A percentile compares a stretch with the other conserved stretches of the same genome.
These are phyloP conservation scores for Cardiospermum halicacabum DNA, from an alignment of 345 rosid species.

Conservation along the genomic window DNA sequence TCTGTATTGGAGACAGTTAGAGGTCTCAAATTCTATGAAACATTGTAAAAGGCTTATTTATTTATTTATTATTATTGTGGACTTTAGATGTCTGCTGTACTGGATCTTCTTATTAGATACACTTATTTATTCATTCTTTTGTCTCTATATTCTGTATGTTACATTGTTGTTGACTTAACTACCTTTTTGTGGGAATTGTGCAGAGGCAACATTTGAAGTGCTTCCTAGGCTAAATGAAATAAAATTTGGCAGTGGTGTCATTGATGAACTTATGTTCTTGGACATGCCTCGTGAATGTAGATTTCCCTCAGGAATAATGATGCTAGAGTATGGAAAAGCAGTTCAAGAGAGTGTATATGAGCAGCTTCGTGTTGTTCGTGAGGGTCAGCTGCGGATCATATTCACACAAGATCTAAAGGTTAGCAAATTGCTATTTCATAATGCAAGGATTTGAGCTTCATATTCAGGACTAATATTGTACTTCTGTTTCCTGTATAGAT, in stretches of 20 bases:
- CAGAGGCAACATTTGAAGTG: slow-evolving; percentile 98
- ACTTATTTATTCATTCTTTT: neutral
- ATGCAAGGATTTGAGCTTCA: neutral
- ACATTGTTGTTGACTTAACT: neutral
- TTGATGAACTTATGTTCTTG: slow-evolving; percentile 90
- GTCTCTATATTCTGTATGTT: neutral
- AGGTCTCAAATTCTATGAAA: no score
- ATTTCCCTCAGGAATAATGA: slow-evolving; percentile 71
- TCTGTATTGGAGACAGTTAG: no score
- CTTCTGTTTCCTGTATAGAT: slow-evolving; percentile 42
- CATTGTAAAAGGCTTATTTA: no score
- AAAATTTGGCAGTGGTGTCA: slow-evolving; percentile 92
- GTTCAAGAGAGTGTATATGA: slow-evolving; percentile 97
- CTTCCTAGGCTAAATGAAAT: slow-evolving; percentile 93
- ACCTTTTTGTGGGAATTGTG: slow-evolving; percentile 2
- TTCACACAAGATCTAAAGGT: slow-evolving; percentile 94
- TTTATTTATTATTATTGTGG: neutral
- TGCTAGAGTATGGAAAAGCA: slow-evolving; percentile 82
- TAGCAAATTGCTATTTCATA: slow-evolving; percentile 10
- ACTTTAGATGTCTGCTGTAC: neutral
- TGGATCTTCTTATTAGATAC: neutral
- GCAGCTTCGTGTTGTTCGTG: slow-evolving; percentile 96
- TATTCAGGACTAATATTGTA: slow-evolving; percentile 5
- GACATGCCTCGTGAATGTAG: slow-evolving; percentile 84
- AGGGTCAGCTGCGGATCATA: slow-evolving; percentile 89